phyloP scores from a whole-genome alignment of 2,329 filamentous ascomycete species.

The Eurotiales sp. region DNA sequence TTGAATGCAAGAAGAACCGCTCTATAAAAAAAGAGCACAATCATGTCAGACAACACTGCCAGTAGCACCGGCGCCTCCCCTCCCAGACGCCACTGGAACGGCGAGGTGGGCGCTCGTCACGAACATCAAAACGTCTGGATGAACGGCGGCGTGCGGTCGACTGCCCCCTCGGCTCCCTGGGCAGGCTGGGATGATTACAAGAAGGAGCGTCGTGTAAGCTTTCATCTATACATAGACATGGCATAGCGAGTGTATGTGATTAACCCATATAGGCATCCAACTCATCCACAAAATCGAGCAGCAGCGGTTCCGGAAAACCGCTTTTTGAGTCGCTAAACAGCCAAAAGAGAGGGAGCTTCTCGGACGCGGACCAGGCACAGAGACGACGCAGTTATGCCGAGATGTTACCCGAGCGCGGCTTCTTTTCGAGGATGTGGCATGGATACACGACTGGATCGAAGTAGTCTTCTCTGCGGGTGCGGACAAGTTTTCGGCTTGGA shows the following conservation, averaged over 20 bases:
- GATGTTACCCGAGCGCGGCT: slow-evolving; percentile 30
- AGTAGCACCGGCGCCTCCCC: slow-evolving; percentile 17
- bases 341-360: slow-evolving; percentile 12
- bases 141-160: slow-evolving; percentile 27
- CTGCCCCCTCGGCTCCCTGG: slow-evolving; percentile 21
- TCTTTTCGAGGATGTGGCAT: slow-evolving; percentile 41
- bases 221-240: background rate
- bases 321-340: slow-evolving; percentile 8
- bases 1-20: too few species aligned
- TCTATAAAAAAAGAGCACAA: too few species aligned
- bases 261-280: slow-evolving; percentile 6
- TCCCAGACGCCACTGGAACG: slow-evolving; percentile 34
- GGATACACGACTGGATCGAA: slow-evolving; percentile 31
- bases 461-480: too few species aligned
- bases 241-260: background rate
- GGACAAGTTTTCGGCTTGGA: too few species aligned
- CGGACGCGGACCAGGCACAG: slow-evolving; percentile 22
- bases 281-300: slow-evolving; percentile 21
- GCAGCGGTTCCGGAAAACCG: background rate
- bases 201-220: slow-evolving; percentile 25
- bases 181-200: slow-evolving; percentile 19
- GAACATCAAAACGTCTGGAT: slow-evolving; percentile 37
- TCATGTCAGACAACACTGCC: slow-evolving; percentile 9
- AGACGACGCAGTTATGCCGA: slow-evolving; percentile 46
- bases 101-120: slow-evolving; percentile 29